Evolutionary conservation across 148 eudicot species (phyloP), one percentile per base, ranked within the genome.

Genomic region (Pharnaceum exiguum): DNA sequence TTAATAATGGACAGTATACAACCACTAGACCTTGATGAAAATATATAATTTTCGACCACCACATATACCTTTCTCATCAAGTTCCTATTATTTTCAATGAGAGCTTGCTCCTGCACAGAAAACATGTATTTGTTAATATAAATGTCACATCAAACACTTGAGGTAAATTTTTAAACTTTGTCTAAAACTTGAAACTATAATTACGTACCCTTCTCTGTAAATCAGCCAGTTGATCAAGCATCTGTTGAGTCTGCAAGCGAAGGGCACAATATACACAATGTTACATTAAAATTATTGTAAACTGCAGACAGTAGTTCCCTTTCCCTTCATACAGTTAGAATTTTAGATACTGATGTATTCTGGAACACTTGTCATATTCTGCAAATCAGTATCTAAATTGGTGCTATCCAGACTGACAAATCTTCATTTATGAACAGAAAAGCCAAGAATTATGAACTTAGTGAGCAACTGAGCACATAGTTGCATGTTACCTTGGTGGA

Each of bases 191-290:
- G 35, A 32, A 8, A 47, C 1, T 21, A 12, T 9, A 52, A 32
- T 19, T 27, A 36, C 64, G 46, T 76, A 84, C 90, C 82, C 75
- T 79, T 55, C 62, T 77, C 51, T 70, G 78, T 29, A 82, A 68
- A 16, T 75, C 82, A 46, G 79, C 76, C 22, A 85, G 72, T 58
- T 85, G 87, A 67, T 77, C 82, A 36, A 85, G 62, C 84, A 82
- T 74, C 29, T 42, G 72, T 38, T 79, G 77, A 59, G 82, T 77
- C 91, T 85, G 79, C 46, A 70, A 39, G 38, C 35, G 8, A 49
- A 42, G 9, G 30, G 17, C 27, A 51, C 28, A 50, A 8, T 33
- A 19, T 11, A 29, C 3, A 29, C 3, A 23, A 23, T 22, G 22
- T 35, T 35, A 35, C n/a, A n/a, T n/a, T n/a, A n/a, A n/a, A n/a